Evolutionary conservation across 352 stramenopile species (phyloP).

Genomic region (Phytophthora rubi): DNA sequence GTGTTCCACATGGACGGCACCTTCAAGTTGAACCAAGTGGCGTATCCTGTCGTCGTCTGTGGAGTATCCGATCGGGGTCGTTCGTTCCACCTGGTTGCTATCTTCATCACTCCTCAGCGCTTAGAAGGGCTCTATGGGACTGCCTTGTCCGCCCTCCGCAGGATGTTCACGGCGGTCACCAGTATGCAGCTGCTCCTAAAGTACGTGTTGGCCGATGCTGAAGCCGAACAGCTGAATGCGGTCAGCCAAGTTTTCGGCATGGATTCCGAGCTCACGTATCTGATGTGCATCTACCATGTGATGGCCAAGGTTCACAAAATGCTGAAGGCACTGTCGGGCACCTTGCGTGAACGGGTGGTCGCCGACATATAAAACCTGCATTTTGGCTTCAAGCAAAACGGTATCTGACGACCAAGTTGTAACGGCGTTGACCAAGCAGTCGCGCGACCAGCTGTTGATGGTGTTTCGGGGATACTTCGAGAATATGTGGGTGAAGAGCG

Average conservation of each 20-base stretch:
- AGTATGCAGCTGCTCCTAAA: neutral
- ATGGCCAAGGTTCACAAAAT: slow-evolving; percentile 14
- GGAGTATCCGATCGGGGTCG: neutral
- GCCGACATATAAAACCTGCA: slow-evolving; percentile 24
- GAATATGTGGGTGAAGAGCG: neutral
- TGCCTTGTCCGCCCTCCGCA: neutral
- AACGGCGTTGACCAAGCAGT: neutral
- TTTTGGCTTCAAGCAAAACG: neutral
- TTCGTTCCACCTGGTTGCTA: slow-evolving; percentile 13
- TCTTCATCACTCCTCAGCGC: slow-evolving; percentile 20
- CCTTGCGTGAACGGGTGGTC: neutral
- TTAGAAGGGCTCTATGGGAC: neutral
- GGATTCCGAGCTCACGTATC: slow-evolving; percentile 1
- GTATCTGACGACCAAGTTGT: neutral
- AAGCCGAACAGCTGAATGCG: slow-evolving; percentile 20
- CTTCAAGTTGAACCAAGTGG: slow-evolving; percentile 23
- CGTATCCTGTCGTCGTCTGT: slow-evolving; percentile 22
- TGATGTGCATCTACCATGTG: slow-evolving; percentile 33
- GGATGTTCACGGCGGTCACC: neutral
- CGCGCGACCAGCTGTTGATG: neutral
- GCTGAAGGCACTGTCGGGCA: neutral
- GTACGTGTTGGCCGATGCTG: too few species aligned
- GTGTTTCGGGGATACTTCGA: neutral
- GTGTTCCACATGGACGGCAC: slow-evolving; percentile 25
- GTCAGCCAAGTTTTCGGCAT: slow-evolving; percentile 10